A percentile compares a stretch with the other conserved stretches of the same genome.
Conservation (phyloP, 2,329 filamentous ascomycete genomes). For the Beauveria varroae region DNA sequence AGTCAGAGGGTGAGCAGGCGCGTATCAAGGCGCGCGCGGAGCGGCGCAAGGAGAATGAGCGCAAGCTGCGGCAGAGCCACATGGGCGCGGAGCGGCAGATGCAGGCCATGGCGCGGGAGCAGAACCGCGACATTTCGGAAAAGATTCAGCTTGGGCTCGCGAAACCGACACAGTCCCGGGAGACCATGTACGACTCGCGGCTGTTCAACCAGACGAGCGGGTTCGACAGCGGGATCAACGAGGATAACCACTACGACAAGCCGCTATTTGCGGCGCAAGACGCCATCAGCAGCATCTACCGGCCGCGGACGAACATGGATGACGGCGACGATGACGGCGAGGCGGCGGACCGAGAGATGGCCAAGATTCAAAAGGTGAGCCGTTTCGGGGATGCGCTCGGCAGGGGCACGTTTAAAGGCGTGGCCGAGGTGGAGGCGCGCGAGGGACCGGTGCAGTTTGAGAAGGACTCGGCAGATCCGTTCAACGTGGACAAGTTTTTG, state of each 20-base stretch:
- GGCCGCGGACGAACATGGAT: constrained; percentile 66
- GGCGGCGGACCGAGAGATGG: constrained; percentile 74
- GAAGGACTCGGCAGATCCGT: constrained; percentile 77
- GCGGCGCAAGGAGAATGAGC: constrained; percentile 71
- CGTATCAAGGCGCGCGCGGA: constrained; percentile 73
- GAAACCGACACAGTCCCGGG: constrained; percentile 85
- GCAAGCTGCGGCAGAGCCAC: constrained; percentile 83
- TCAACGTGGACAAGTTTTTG: constrained; percentile 92
- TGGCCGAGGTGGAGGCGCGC: constrained; percentile 72
- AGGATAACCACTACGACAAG: constrained; percentile 96
- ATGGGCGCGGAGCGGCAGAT: constrained; percentile 92
- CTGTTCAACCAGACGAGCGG: constrained; percentile 92
- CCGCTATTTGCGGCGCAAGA: constrained; percentile 94
- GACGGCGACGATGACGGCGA: constrained; percentile 75
- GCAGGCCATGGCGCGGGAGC: constrained; percentile 88
- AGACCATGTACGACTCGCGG: constrained; percentile 95
- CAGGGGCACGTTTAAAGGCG: constrained; percentile 83
- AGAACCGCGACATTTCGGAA: constrained; percentile 94
- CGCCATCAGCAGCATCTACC: constrained; percentile 89
- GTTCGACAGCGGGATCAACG: constrained; percentile 88
- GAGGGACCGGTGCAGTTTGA: constrained; percentile 96
- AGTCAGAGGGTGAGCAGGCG: constrained; percentile 65
- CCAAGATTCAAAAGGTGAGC: constrained; percentile 76
- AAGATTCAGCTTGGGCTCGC: constrained; percentile 92
- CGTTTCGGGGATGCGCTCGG: constrained; percentile 83